Conservation (phyloP, 106 monocot genomes). For the Vanilla planifolia region DNA sequence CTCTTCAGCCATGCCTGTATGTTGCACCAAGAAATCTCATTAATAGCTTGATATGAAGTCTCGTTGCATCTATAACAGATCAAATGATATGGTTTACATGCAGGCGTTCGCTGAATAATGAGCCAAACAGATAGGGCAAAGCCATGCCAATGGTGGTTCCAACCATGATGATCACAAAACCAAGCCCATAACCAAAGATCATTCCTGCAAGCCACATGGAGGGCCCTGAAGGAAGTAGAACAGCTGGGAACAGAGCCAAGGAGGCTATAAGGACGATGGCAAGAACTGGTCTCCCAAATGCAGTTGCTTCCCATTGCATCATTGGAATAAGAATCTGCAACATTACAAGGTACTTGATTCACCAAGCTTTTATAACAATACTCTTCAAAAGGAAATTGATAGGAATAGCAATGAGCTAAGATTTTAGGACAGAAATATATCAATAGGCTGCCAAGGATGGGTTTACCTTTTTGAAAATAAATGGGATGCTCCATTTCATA, state of each 20-base stretch:
- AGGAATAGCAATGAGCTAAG: constrained; percentile 1
- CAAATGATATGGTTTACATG: constrained; percentile 43
- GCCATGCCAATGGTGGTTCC: constrained; percentile 91
- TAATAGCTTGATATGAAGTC: too few relatives aligned
- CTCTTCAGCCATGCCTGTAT: constrained; percentile 78
- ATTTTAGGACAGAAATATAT: too few relatives aligned
- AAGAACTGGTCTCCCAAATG: constrained; percentile 87
- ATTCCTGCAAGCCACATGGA: constrained; percentile 99
- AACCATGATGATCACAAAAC: constrained; percentile 92
- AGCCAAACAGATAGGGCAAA: constrained; percentile 68
- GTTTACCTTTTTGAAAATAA: constrained; percentile 79
- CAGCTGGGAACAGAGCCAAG: constrained; percentile 76
- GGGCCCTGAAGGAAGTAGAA: constrained; percentile 86
- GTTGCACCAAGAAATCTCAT: too few relatives aligned
- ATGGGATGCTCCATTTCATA: constrained; percentile 72
- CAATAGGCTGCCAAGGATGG: background rate
- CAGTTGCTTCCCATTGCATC: constrained; percentile 95
- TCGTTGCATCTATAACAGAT: background rate
- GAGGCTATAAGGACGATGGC: constrained; percentile 75
- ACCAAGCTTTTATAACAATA: too few relatives aligned
- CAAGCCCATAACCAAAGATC: constrained; percentile 95
- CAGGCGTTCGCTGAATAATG: constrained; percentile 64
- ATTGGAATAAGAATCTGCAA: constrained; percentile 79
- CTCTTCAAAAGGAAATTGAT: too few relatives aligned
- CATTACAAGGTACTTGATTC: too few relatives aligned